These are phyloP conservation scores for Ochetophila trinervis DNA, from an alignment of 306 rosid genomes.

Conservation along the genomic window DNA sequence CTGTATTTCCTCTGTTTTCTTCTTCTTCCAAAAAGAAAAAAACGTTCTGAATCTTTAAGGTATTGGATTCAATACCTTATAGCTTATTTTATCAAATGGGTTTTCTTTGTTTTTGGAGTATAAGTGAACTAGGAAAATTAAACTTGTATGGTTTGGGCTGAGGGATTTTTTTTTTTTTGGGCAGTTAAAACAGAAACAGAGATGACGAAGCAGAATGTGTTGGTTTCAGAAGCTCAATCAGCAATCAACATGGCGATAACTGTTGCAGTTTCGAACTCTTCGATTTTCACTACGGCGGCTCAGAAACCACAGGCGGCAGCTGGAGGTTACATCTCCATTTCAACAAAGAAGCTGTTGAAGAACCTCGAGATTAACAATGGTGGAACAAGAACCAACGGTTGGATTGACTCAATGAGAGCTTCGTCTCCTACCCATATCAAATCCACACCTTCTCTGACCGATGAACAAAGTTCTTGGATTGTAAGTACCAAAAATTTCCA, in stretches of 20 bases:
- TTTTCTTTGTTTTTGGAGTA: neutral
- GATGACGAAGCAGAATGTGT: slow-evolving; percentile 84
- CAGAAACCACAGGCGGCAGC: slow-evolving; percentile 57
- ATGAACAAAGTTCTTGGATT: slow-evolving; percentile 62
- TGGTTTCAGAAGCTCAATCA: slow-evolving; percentile 37
- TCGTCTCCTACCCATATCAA: slow-evolving; percentile 76
- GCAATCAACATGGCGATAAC: slow-evolving; percentile 38
- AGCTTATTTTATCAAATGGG: neutral
- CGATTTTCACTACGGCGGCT: slow-evolving; percentile 34
- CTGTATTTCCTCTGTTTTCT: slow-evolving; percentile 22
- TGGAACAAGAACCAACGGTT: slow-evolving; percentile 57
- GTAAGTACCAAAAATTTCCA: slow-evolving; percentile 34
- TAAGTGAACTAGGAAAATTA: neutral
- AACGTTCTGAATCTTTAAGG: slow-evolving; percentile 6
- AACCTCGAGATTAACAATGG: slow-evolving; percentile 68
- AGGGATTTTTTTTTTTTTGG: slow-evolving; percentile 27
- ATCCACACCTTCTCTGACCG: slow-evolving; percentile 47
- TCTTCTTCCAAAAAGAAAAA: neutral
- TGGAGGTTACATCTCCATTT: slow-evolving; percentile 56
- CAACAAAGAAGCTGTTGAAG: slow-evolving; percentile 49
- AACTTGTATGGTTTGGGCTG: slow-evolving; percentile 1
- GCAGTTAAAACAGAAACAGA: slow-evolving; percentile 4
- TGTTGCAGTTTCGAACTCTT: slow-evolving; percentile 32
- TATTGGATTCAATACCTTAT: neutral
- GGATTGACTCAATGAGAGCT: slow-evolving; percentile 90